phyloP scores from a whole-genome alignment of 306 rosid species.

The Cicer bijugum region DNA sequence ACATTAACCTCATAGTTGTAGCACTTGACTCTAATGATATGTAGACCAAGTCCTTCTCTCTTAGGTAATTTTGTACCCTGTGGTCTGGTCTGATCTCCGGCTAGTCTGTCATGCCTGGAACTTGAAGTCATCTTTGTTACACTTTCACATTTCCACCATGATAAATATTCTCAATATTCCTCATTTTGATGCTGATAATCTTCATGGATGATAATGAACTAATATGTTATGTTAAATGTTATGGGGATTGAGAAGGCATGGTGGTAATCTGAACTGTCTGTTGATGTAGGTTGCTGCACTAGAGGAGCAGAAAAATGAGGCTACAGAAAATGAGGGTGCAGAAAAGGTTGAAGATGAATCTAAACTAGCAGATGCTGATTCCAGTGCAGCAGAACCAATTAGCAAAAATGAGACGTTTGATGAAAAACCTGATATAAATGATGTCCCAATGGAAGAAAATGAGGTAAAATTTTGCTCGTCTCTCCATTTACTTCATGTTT shows the following conservation, averaged over 20 bases:
- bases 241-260: conserved; percentile 18
- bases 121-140: conserved; percentile 5
- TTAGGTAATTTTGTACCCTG: neutral
- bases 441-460: conserved; percentile 86
- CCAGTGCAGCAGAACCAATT: conserved; percentile 52
- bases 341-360: conserved; percentile 73
- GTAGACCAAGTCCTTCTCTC: neutral
- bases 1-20: neutral
- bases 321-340: conserved; percentile 61
- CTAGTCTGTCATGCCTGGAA: conserved; percentile 9
- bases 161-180: conserved; percentile 23
- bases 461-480: conserved; percentile 56
- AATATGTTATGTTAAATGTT: conserved; percentile 25
- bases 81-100: conserved; percentile 8
- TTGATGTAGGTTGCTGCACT: conserved; percentile 76
- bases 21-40: neutral
- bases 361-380: conserved; percentile 56
- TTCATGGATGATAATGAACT: conserved; percentile 14
- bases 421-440: conserved; percentile 92
- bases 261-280: conserved; percentile 46
- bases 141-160: conserved; percentile 17
- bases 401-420: conserved; percentile 59
- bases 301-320: conserved; percentile 83
- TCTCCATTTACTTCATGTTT: conserved; percentile 29
- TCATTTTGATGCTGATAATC: conserved; percentile 2